Evolutionary conservation across 192 early-diverging fungal species (phyloP).

Genomic region (Phlyctochytrium planicorne): DNA sequence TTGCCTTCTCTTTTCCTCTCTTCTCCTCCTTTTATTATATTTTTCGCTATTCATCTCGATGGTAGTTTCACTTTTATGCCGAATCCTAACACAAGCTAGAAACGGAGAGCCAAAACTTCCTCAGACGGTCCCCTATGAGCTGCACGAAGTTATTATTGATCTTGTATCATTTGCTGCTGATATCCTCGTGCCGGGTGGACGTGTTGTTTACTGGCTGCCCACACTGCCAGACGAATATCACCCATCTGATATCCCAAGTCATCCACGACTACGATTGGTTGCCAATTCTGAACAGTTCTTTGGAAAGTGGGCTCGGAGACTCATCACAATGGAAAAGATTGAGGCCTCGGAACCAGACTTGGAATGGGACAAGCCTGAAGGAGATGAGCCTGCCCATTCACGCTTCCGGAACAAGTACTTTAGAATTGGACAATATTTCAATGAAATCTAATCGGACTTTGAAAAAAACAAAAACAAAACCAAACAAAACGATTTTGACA

Average conservation of each 20-base stretch:
- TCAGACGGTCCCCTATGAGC: constrained; percentile 92
- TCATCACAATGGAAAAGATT: constrained; percentile 95
- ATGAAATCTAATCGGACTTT: no score
- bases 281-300: constrained; percentile 95
- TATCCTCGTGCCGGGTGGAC: constrained; percentile 71
- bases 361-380: constrained; percentile 2
- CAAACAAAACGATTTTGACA: background rate
- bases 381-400: background rate
- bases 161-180: constrained; percentile 79
- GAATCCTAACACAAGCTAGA: constrained; percentile 19
- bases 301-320: constrained; percentile 84
- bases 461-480: no score
- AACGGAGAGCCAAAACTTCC: constrained; percentile 69
- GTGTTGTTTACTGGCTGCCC: constrained; percentile 96
- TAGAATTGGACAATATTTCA: background rate
- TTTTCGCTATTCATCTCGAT: no score
- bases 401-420: constrained; percentile 7
- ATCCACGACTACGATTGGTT: constrained; percentile 76
- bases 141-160: constrained; percentile 85
- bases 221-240: constrained; percentile 79
- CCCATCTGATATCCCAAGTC: constrained; percentile 72
- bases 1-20: constrained; percentile 10
- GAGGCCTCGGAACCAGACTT: constrained; percentile 27
- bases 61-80: background rate
- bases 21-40: no score